Evolutionary conservation across 495 filamentous ascomycete species (phyloP).

Genomic region (Alectoria sarmentosa): DNA sequence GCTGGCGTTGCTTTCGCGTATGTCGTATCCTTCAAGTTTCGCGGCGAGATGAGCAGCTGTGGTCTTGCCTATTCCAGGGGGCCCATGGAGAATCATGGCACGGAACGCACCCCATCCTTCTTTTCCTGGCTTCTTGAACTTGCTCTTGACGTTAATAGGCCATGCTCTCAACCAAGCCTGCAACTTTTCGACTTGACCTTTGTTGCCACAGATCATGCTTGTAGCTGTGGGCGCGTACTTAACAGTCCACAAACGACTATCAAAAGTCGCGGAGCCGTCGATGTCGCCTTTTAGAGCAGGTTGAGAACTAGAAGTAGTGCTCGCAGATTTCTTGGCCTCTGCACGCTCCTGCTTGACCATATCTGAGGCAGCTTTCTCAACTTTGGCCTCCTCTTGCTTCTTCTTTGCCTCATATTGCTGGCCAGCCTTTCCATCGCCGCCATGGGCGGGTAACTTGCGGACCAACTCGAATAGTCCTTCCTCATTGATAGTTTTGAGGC

Average conservation of each 20-base stretch:
- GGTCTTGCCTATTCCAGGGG: constrained; percentile 96
- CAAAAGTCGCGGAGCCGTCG: constrained; percentile 34
- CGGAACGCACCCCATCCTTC: constrained; percentile 75
- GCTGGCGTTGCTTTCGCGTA: constrained; percentile 92
- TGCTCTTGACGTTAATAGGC: constrained; percentile 60
- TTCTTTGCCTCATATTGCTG: constrained; percentile 75
- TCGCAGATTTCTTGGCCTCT: constrained; percentile 44
- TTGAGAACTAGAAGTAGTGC: constrained; percentile 21
- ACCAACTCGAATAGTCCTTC: constrained; percentile 88
- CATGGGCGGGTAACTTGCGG: constrained; percentile 71
- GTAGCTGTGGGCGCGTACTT: constrained; percentile 86
- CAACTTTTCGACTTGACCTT: constrained; percentile 78
- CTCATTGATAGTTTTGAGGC: constrained; percentile 87
- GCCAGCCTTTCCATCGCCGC: constrained; percentile 81
- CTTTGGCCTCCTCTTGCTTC: constrained; percentile 70
- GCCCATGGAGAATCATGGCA: constrained; percentile 87
- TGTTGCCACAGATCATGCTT: constrained; percentile 93
- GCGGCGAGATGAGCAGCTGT: constrained; percentile 94
- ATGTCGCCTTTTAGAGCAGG: constrained; percentile 25
- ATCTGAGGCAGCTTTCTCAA: constrained; percentile 66
- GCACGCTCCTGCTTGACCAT: constrained; percentile 62
- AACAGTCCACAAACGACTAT: constrained; percentile 81
- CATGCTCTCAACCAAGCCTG: constrained; percentile 82
- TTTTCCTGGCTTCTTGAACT: constrained; percentile 71
- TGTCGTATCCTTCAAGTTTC: constrained; percentile 85